Evolutionary conservation across 805 yeast species (phyloP), one percentile per base, ranked within the genome.

Genomic region (Jamesozyma jinghongensis): DNA sequence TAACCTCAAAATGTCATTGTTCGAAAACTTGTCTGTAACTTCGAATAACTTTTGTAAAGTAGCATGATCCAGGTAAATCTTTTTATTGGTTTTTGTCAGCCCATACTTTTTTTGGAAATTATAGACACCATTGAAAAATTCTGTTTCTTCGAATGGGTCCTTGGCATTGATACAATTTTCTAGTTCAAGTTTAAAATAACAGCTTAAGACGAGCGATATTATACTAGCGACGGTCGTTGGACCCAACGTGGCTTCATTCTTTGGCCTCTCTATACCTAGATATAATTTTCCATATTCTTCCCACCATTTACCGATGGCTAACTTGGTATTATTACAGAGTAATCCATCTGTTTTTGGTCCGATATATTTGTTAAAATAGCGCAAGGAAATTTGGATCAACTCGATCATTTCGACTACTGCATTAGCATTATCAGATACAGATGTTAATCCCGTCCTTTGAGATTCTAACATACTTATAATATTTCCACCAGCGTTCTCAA

Each of bases 291-390:
- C 96, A 47, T 81, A 72, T 26, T 76, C 59, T 31, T 68, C 68
- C 97, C 97, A 90, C 97, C 97, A 92, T 36, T 71, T 67, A 2
- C 60, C 53, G 18, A 86, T 71, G 0, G 94, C 94, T n/a, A 62
- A 68, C 44, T 79, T 81, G 0, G 98, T 90, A 40, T 71, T 70
- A 42, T 75, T 74, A 59, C 97, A 92, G 3, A 87, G 64, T 12
- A 90, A 65, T 0, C 98, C 97, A 62, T 92, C 97, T 27, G 64
- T 63, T 5, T 40, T 42, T 0, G 85, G 78, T 7, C 26, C 26
- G 38, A 77, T 80, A 13, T 86, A 68, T 31, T 85, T 61, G 42
- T 80, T 85, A 59, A 83, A 88, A 59, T 87, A 88, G 50, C 74
- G 80, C 19, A 92, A 68, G 28, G 83, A 74, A 1, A 79, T 77